A percentile compares a stretch with the other conserved stretches of the same genome.
These are phyloP conservation scores for Penicillium occitanis DNA, from an alignment of 2,329 filamentous ascomycete genomes.

Conservation along the genomic window DNA sequence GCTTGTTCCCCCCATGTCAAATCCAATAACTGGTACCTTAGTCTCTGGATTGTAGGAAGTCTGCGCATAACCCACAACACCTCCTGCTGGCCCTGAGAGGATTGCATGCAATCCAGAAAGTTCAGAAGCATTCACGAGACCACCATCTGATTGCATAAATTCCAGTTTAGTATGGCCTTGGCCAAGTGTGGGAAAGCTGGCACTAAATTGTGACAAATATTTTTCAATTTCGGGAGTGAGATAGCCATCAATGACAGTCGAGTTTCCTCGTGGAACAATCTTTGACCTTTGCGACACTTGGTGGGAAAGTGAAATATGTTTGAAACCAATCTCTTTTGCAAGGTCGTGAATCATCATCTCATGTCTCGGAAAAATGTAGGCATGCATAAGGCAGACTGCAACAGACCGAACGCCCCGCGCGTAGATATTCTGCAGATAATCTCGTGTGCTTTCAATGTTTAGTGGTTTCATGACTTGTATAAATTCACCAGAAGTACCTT, in stretches of 20 bases:
- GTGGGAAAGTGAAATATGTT: slow-evolving; percentile 69
- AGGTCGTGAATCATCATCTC: slow-evolving; percentile 76
- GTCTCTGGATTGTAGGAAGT: slow-evolving; percentile 52
- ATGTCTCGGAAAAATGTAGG: slow-evolving; percentile 69
- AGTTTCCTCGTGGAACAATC: slow-evolving; percentile 73
- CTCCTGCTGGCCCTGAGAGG: slow-evolving; percentile 39
- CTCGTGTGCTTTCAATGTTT: slow-evolving; percentile 8
- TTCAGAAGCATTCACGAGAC: slow-evolving; percentile 55
- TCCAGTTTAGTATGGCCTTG: slow-evolving; percentile 53
- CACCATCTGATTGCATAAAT: slow-evolving; percentile 93
- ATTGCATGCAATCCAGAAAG: slow-evolving; percentile 93
- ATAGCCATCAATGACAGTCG: slow-evolving; percentile 76
- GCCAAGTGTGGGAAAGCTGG: slow-evolving; percentile 58
- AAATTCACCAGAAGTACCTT: not conserved
- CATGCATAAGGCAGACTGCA: slow-evolving; percentile 9
- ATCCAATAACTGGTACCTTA: slow-evolving; percentile 57
- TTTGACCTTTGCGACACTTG: slow-evolving; percentile 80
- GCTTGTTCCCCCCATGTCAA: slow-evolving; percentile 92
- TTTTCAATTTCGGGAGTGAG: slow-evolving; percentile 76
- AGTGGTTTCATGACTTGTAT: not conserved
- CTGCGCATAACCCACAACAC: slow-evolving; percentile 5
- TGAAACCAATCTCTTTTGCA: slow-evolving; percentile 76
- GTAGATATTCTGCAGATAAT: slow-evolving; percentile 9
- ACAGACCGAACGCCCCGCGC: slow-evolving; percentile 2
- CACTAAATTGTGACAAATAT: slow-evolving; percentile 73